Evolutionary conservation across 371 early-diverging fungal genomes (phyloP).

Genomic region (Mucor plumbeus): DNA sequence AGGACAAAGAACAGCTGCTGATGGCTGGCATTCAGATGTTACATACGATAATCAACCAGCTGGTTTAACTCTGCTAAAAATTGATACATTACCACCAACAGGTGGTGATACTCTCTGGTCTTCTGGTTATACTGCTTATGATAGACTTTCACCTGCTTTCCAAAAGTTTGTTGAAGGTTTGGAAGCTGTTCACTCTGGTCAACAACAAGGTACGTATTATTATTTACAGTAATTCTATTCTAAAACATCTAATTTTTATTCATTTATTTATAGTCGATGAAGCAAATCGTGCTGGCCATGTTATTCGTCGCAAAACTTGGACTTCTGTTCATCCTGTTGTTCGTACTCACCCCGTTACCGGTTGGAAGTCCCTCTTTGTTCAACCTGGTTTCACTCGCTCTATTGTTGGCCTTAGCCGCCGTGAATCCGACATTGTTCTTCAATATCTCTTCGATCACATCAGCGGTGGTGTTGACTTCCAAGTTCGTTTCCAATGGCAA

Average conservation of each 20-base stretch:
- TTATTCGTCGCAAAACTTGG: conserved; percentile 50
- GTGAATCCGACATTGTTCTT: conserved; percentile 63
- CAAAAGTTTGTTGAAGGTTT: conserved; percentile 63
- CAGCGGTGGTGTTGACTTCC: conserved; percentile 58
- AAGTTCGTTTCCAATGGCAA: conserved; percentile 69
- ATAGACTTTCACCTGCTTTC: conserved; percentile 63
- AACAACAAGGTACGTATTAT: conserved; percentile 32
- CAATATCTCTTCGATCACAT: conserved; percentile 50
- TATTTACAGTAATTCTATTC: too few species aligned
- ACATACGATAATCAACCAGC: conserved; percentile 65
- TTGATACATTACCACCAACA: conserved; percentile 54
- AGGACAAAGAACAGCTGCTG: conserved; percentile 16
- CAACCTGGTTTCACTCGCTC: conserved; percentile 66
- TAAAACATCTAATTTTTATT: too few species aligned
- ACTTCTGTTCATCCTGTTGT: conserved; percentile 61
- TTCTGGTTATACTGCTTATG: conserved; percentile 64
- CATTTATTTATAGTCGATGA: conserved; percentile 18
- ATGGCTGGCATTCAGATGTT: conserved; percentile 63
- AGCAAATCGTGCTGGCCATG: conserved; percentile 42
- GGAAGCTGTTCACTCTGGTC: conserved; percentile 65
- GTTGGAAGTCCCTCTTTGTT: conserved; percentile 70
- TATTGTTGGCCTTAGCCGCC: conserved; percentile 58
- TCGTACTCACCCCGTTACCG: conserved; percentile 75
- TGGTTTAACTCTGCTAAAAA: conserved; percentile 58
- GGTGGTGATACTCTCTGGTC: conserved; percentile 71